Evolutionary conservation across 331 rosid genomes (phyloP), one percentile per base, ranked within the genome.

Genomic region (Malus hybrid): DNA sequence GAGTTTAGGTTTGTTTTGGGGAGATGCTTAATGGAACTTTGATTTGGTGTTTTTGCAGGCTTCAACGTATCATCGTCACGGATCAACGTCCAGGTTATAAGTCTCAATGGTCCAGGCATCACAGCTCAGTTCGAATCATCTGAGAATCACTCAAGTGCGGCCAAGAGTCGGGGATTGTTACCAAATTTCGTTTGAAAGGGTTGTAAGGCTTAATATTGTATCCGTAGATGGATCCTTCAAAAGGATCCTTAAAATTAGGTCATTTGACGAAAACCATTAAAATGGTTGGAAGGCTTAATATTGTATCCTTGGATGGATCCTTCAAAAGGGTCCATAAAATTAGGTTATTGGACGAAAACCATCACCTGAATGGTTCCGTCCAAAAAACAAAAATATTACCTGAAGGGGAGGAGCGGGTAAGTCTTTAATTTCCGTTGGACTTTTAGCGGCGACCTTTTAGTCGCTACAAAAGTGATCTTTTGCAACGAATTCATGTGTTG

Each of bases 341-440:
- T 55, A 55, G 5, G 5, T 19, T 19, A 9, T 7, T 55, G 61
- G 61, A 55, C 12, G 24, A 55, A 7, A 55, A 3, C 26, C 61
- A 55, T 7, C 12, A 19, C 0, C 6, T 7, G 5, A 55, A 55
- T 1, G 24, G 1, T 3, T 3, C 6, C 6, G 6, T 44, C 0
- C 0, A 1, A 44, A 44, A 3, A 44, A 12, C 6, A 44, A 46
- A 46, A 46, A 44, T 44, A 4, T 44, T 1, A 12, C 52, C 52
- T 11, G 0, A 12, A 44, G 0, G 0, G 16, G 0, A 1, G 0
- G 1, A 0, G 60, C 1, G 0, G 2, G 0, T 5, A 55, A 19
- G 3, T 0, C 0, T 7, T 3, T 3, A 7, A 7, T 55, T 9
- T 8, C 11, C 1, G 1, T 0, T 55, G 5, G 5, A 55, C 5